A percentile compares a stretch with the other conserved stretches of the same genome.
Evolutionary conservation across 2,329 filamentous ascomycete species (phyloP).

Genomic region (Trichophyton verrucosum): DNA sequence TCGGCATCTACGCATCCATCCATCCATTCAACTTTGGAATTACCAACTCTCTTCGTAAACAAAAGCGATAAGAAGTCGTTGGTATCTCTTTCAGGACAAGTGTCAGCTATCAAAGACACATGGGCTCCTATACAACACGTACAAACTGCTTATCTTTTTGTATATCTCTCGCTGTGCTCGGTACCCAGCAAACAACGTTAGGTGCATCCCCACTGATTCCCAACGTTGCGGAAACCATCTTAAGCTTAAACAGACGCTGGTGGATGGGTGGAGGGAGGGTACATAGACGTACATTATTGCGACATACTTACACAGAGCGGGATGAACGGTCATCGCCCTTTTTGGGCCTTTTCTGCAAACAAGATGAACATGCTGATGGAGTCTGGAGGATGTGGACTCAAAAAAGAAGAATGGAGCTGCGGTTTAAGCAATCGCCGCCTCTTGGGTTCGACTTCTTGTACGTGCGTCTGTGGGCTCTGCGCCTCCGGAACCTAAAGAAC

Average conservation of each 20-base stretch:
- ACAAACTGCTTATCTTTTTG: neutral
- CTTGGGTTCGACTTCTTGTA: neutral
- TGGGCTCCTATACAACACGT: neutral
- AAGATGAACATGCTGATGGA: neutral
- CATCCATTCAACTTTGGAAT: neutral
- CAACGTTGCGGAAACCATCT: constrained; percentile 3
- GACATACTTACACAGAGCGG: neutral
- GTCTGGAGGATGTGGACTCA: neutral
- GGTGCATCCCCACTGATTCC: constrained; percentile 1
- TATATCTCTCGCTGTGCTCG: neutral
- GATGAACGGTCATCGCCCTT: neutral
- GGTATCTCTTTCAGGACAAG: neutral
- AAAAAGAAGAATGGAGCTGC: neutral
- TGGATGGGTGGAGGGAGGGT: neutral
- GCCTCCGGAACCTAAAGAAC: neutral
- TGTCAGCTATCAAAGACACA: neutral
- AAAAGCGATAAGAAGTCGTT: neutral
- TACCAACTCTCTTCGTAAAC: too few species aligned
- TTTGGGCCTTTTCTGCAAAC: neutral
- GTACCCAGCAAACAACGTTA: neutral
- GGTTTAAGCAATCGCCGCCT: neutral
- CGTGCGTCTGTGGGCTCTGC: neutral
- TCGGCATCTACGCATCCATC: neutral
- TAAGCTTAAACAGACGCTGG: constrained; percentile 4
- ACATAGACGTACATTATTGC: too few species aligned